Percentiles rank a stretch among this genome's conserved stretches.
Conservation (phyloP, 495 filamentous ascomycete species). For the Achaetomiella virescens region DNA sequence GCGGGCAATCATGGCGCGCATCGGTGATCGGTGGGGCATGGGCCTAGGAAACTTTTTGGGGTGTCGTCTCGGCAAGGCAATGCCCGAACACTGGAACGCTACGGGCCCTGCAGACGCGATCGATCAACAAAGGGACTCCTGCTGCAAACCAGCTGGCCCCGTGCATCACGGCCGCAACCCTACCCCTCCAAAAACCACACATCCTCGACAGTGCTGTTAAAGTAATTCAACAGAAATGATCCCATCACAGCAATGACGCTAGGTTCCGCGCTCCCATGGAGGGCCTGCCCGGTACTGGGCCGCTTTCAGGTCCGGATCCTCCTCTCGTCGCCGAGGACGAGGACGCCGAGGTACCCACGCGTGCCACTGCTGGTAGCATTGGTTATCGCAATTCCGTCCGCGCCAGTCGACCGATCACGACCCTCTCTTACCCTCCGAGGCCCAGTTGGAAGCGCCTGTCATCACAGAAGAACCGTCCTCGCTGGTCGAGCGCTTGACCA, state of each 20-base stretch:
- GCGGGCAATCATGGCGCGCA: no score
- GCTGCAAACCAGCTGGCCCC: no score
- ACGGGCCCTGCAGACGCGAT: background rate
- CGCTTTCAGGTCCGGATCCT: background rate
- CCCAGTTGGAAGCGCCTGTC: background rate
- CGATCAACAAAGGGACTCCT: background rate
- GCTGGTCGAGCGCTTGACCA: slow-evolving; percentile 17
- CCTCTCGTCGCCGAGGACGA: background rate
- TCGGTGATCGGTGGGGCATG: no score
- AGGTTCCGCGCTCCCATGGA: slow-evolving; percentile 3
- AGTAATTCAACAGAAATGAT: slow-evolving; percentile 3
- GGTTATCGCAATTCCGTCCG: background rate
- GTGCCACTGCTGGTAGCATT: background rate
- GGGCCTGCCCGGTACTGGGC: slow-evolving; percentile 1
- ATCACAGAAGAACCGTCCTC: background rate
- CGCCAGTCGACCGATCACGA: background rate
- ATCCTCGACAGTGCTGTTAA: no score
- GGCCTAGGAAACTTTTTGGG: no score
- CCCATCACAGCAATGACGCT: slow-evolving; percentile 8
- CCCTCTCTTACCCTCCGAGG: background rate
- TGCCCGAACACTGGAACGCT: no score
- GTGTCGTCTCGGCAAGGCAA: no score
- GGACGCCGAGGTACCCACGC: background rate
- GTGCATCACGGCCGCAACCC: no score
- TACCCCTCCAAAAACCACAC: no score